phyloP scores from a whole-genome alignment of 129 eudicot genomes.

The Artemisia argyi region DNA sequence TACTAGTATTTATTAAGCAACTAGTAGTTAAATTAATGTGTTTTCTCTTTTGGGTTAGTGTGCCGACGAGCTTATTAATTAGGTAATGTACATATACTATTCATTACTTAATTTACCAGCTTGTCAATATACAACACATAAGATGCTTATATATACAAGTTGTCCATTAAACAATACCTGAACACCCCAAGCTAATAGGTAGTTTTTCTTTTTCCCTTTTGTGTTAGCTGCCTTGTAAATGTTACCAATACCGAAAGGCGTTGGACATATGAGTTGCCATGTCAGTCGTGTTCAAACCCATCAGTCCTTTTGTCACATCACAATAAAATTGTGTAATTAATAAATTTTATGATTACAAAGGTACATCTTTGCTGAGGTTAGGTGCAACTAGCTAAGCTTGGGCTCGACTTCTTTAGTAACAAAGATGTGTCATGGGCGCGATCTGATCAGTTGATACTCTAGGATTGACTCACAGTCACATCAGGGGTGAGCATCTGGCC shows the following conservation, averaged over 20 bases:
- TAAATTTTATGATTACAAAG: too few species aligned
- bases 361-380: too few species aligned
- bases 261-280: not conserved
- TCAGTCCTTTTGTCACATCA: too few species aligned
- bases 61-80: slow-evolving; percentile 4
- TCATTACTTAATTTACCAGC: not conserved
- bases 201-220: not conserved
- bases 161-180: slow-evolving; percentile 12
- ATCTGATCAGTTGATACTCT: too few species aligned
- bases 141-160: slow-evolving; percentile 2
- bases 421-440: too few species aligned
- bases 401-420: too few species aligned
- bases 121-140: slow-evolving; percentile 18
- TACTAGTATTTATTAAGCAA: not conserved
- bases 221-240: not conserved
- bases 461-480: too few species aligned
- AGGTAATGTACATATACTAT: slow-evolving; percentile 1
- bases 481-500: too few species aligned
- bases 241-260: not conserved
- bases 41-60: not conserved
- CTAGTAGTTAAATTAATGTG: not conserved
- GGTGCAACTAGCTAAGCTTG: too few species aligned
- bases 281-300: too few species aligned
- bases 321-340: too few species aligned
- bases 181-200: not conserved